A percentile compares a stretch with the other conserved stretches of the same genome.
These are phyloP conservation scores for Arthroderma uncinatum DNA, from an alignment of 2,329 filamentous ascomycete species.

Conservation along the genomic window DNA sequence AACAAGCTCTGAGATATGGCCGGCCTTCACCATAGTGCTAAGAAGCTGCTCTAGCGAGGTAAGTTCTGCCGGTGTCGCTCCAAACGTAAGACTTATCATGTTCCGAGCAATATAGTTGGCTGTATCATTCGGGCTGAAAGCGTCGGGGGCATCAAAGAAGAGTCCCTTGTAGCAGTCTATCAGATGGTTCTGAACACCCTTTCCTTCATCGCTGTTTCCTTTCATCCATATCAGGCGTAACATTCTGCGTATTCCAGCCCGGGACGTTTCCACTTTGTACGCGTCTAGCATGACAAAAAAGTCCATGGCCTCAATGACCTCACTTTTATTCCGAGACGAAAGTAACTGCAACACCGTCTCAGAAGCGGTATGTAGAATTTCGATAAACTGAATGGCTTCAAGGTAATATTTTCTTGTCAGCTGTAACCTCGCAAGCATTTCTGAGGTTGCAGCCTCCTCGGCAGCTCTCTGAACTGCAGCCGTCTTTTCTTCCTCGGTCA, in stretches of 20 bases:
- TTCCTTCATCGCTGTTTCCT: conserved; percentile 96
- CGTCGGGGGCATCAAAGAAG: conserved; percentile 89
- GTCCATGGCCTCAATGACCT: conserved; percentile 98
- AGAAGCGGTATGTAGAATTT: conserved; percentile 75
- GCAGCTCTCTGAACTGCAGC: conserved; percentile 66
- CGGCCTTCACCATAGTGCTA: conserved; percentile 94
- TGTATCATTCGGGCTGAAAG: conserved; percentile 76
- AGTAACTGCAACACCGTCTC: conserved; percentile 73
- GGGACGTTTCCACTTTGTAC: conserved; percentile 90
- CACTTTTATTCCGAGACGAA: conserved; percentile 92
- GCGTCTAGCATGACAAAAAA: conserved; percentile 93
- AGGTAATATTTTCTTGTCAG: conserved; percentile 81
- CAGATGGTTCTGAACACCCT: conserved; percentile 89
- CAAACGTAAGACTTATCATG: conserved; percentile 98
- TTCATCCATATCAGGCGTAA: conserved; percentile 97
- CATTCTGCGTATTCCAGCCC: conserved; percentile 88
- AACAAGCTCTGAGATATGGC: conserved; percentile 73
- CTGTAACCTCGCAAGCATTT: conserved; percentile 77
- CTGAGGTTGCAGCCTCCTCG: conserved; percentile 77
- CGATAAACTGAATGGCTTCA: conserved; percentile 89
- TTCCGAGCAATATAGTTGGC: conserved; percentile 94
- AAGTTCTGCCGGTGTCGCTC: conserved; percentile 84
- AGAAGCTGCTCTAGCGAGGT: conserved; percentile 91
- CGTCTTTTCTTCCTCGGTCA: conserved; percentile 69
- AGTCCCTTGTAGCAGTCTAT: conserved; percentile 94